Conservation (phyloP, 176 grass and related monocot species). For the Miscanthus lutarioriparius region DNA sequence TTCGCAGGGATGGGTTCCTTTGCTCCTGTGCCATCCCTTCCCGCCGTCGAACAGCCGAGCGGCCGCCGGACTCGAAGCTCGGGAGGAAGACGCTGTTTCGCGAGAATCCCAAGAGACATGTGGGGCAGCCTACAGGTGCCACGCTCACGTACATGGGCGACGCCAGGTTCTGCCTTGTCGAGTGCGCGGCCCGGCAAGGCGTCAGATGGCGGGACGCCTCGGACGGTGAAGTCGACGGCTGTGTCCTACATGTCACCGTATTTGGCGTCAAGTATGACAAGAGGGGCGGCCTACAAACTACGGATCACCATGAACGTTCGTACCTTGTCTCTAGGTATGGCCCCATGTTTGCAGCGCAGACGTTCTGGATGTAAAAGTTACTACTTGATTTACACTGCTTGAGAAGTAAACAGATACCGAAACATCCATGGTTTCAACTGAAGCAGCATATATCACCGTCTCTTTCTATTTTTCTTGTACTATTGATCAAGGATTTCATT, state of each 20-base stretch:
- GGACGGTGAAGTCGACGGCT: background rate
- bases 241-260: background rate
- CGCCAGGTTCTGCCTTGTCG: conserved; percentile 17
- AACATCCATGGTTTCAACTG: too few relatives aligned
- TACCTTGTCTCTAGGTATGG: background rate
- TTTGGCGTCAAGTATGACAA: background rate
- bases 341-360: background rate
- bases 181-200: background rate
- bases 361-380: background rate
- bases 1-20: background rate
- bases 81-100: background rate
- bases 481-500: too few relatives aligned
- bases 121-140: background rate
- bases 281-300: background rate
- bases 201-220: background rate
- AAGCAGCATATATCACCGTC: too few relatives aligned
- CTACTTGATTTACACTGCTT: too few relatives aligned
- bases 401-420: too few relatives aligned
- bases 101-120: background rate
- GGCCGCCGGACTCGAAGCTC: background rate
- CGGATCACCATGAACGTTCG: background rate
- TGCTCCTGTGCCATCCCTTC: background rate
- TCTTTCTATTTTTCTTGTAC: too few relatives aligned
- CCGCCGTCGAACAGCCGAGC: background rate
- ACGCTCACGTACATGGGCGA: conserved; percentile 6